Evolutionary conservation across 176 grass and related monocot species (phyloP), one percentile per base, ranked within the genome.

Genomic region (Coix lacrymajobi): DNA sequence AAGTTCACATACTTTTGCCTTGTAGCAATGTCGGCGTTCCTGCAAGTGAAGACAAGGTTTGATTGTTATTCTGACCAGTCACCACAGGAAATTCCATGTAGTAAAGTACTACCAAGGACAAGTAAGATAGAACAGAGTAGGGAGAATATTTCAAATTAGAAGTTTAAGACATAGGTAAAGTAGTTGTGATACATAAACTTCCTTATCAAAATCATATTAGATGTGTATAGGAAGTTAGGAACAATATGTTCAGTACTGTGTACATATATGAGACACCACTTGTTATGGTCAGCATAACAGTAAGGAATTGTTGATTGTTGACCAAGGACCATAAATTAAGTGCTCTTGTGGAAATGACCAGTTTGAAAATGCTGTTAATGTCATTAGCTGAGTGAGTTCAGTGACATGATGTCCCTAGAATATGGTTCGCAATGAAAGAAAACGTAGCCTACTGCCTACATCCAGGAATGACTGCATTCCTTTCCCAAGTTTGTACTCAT

Each of bases 1-100:
- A 96, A 87, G 29, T 84, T 86, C 24, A 99, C 89, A 34, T 94
- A 96, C 36, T 87, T 93, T 87, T 85, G 75, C 84, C 97, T 92
- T 37, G 88, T 91, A 28, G 74, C 77, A 22, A 99, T 86, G 74
- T 96, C 97, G 48, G 91, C 43, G 33, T 99, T 99, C 77, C 97
- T 96, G 38, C 0, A 87, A 54, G 62, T 68, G 63, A 76, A 67
- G 28, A 68, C 37, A 81, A 56, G 4, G 48, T 48, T 58, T 24
- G 11, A 11, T n/a, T 28, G 33, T 68, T 74, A 73, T 69, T 76
- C 79, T 48, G 38, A 45, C 1, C n/a, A 58, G 45, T 32, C 20
- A 79, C 29, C 44, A 66, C 32, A 3, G 17, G 33, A 88, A 71
- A n/a, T 70, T 71, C 22, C 29, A 17, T 69, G 60, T 15, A 48